These are phyloP conservation scores for Penicillium concentricum DNA, from an alignment of 2,329 filamentous ascomycete genomes.

Conservation along the genomic window DNA sequence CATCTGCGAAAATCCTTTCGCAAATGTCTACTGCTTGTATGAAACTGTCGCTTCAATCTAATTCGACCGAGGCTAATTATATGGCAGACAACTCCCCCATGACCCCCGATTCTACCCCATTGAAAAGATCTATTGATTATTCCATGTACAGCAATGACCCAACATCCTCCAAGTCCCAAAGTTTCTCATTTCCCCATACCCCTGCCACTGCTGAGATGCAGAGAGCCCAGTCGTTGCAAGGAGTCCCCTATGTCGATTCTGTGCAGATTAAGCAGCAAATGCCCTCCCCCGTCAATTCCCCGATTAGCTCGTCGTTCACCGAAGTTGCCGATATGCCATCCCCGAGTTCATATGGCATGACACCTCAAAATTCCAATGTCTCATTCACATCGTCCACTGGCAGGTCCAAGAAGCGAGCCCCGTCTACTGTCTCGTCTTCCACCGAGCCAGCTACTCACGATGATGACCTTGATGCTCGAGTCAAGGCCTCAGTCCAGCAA, in stretches of 20 bases:
- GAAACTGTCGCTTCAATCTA: background rate
- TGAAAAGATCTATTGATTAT: conserved; percentile 41
- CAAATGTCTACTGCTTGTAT: conserved; percentile 55
- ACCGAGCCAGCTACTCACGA: conserved; percentile 47
- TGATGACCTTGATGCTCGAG: conserved; percentile 53
- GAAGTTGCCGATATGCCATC: conserved; percentile 49
- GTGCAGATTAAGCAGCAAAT: conserved; percentile 44
- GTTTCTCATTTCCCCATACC: conserved; percentile 32
- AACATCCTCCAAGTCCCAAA: conserved; percentile 42
- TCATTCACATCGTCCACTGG: conserved; percentile 27
- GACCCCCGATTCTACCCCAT: conserved; percentile 66
- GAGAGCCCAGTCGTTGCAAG: conserved; percentile 47
- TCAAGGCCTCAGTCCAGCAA: conserved; percentile 65
- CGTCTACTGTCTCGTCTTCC: conserved; percentile 25
- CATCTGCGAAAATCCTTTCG: conserved; percentile 49
- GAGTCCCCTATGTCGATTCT: conserved; percentile 39
- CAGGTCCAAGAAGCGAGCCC: conserved; percentile 19
- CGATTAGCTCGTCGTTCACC: conserved; percentile 52
- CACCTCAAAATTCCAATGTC: conserved; percentile 31
- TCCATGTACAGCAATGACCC: conserved; percentile 40
- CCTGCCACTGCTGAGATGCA: conserved; percentile 43
- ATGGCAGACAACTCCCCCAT: conserved; percentile 48
- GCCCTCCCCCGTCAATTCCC: conserved; percentile 56
- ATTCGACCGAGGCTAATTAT: background rate
- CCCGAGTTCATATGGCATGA: conserved; percentile 23